Conservation (phyloP, 2,329 filamentous ascomycete genomes). For the Alternaria sp. region DNA sequence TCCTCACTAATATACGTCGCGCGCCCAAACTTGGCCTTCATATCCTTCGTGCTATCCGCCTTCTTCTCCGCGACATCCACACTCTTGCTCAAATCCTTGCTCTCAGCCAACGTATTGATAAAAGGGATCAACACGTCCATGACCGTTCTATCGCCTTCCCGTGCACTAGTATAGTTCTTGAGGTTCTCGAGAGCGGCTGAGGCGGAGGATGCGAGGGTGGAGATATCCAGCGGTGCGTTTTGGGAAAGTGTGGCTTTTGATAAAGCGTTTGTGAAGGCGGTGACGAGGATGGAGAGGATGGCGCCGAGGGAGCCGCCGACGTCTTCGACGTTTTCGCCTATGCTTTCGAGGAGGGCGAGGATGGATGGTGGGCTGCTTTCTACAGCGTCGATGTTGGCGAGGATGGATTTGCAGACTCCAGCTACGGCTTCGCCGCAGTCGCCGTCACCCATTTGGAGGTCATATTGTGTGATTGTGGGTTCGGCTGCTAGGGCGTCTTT, state of each 20-base stretch:
- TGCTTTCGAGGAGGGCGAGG: conserved; percentile 64
- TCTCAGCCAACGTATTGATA: conserved; percentile 69
- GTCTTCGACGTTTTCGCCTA: conserved; percentile 68
- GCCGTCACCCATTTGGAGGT: conserved; percentile 86
- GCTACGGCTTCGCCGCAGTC: conserved; percentile 75
- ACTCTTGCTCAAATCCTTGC: conserved; percentile 71
- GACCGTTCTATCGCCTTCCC: conserved; percentile 85
- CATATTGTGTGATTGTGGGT: conserved; percentile 69
- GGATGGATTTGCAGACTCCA: conserved; percentile 71
- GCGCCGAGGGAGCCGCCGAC: conserved; percentile 79
- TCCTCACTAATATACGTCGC: conserved; percentile 79
- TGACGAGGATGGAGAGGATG: conserved; percentile 85
- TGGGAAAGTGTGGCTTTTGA: conserved; percentile 34
- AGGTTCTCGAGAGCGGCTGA: conserved; percentile 53
- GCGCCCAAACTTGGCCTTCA: conserved; percentile 86
- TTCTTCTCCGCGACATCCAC: conserved; percentile 76
- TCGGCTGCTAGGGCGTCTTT: conserved; percentile 63
- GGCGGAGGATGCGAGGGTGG: conserved; percentile 50
- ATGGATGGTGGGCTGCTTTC: conserved; percentile 58
- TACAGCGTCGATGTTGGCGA: conserved; percentile 58
- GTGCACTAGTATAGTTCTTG: conserved; percentile 80
- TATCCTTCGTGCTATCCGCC: conserved; percentile 82
- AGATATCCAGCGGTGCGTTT: conserved; percentile 41
- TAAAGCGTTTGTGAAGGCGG: conserved; percentile 67
- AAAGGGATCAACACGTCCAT: conserved; percentile 92